Percentiles rank a stretch among this genome's conserved stretches.
These are phyloP conservation scores for Globisporangium paroecandrum DNA, from an alignment of 352 stramenopile genomes.

Conservation along the genomic window DNA sequence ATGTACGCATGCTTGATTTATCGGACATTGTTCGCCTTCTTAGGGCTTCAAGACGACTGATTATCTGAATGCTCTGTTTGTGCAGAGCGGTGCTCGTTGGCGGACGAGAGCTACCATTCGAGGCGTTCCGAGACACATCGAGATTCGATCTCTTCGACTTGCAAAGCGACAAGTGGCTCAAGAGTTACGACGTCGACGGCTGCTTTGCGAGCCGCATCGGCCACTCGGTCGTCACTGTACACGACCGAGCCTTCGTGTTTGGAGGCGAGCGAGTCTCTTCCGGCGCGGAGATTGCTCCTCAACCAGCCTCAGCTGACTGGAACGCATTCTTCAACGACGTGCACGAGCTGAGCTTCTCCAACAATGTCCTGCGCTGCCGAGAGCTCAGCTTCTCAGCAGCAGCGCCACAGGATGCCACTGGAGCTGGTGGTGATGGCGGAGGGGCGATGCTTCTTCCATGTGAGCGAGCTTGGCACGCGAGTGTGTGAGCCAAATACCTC, in stretches of 20 bases:
- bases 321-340: conserved; percentile 29
- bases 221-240: conserved; percentile 42
- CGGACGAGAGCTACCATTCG: conserved; percentile 39
- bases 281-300: conserved; percentile 1
- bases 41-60: not conserved
- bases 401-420: conserved; percentile 6
- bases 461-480: conserved; percentile 47
- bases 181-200: conserved; percentile 56
- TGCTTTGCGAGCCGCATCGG: conserved; percentile 47
- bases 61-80: not conserved
- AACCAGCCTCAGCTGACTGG: not conserved
- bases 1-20: conserved; percentile 29
- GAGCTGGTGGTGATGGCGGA: conserved; percentile 8
- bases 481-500: conserved; percentile 21
- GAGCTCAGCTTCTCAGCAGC: conserved; percentile 15
- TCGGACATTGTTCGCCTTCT: not conserved
- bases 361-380: conserved; percentile 40
- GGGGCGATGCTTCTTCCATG: conserved; percentile 1
- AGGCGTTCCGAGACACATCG: conserved; percentile 22
- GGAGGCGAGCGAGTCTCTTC: conserved; percentile 40
- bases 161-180: conserved; percentile 39
- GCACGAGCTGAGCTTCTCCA: conserved; percentile 36
- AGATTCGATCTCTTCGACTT: conserved; percentile 66
- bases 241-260: conserved; percentile 45
- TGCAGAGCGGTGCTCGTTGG: conserved; percentile 56